Conservation (phyloP, 2,329 filamentous ascomycete species). For the Monosporascus sp. region DNA sequence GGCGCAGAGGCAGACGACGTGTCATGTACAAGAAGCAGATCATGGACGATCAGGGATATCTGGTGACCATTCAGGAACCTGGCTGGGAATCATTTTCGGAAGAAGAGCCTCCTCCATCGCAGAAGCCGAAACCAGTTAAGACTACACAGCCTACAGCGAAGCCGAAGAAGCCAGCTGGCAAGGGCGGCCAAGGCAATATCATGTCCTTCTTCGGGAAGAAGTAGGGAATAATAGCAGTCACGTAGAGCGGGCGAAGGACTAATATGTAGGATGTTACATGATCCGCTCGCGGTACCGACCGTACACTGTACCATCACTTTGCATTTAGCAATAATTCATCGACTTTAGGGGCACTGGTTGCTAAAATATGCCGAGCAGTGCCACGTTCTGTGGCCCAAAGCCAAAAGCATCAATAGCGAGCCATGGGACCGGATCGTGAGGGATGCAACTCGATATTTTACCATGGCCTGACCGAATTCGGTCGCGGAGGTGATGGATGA, state of each 20-base stretch:
- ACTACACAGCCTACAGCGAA: constrained; percentile 15
- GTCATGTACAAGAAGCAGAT: constrained; percentile 28
- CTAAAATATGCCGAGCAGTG: too few relatives aligned
- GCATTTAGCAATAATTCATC: too few relatives aligned
- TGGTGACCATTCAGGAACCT: constrained; percentile 28
- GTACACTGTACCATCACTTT: too few relatives aligned
- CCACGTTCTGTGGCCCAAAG: too few relatives aligned
- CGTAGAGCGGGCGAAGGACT: not conserved
- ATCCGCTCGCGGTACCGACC: too few relatives aligned
- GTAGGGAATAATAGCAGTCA: constrained; percentile 7
- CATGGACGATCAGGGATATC: constrained; percentile 29
- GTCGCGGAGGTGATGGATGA: too few relatives aligned
- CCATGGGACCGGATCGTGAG: too few relatives aligned
- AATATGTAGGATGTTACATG: too few relatives aligned
- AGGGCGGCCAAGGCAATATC: constrained; percentile 25
- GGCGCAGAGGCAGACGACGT: constrained; percentile 24
- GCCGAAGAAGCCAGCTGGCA: constrained; percentile 20
- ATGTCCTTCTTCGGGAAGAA: constrained; percentile 31
- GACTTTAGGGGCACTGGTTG: too few relatives aligned
- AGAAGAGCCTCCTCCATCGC: constrained; percentile 21
- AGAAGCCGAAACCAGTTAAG: constrained; percentile 14
- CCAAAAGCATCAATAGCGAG: too few relatives aligned
- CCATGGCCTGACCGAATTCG: too few relatives aligned
- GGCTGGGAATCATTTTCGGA: constrained; percentile 31
- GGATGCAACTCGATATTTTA: too few relatives aligned